A percentile compares a stretch with the other conserved stretches of the same genome.
These are phyloP conservation scores for Madurella fahalii DNA, from an alignment of 2,329 filamentous ascomycete genomes.

Conservation along the genomic window DNA sequence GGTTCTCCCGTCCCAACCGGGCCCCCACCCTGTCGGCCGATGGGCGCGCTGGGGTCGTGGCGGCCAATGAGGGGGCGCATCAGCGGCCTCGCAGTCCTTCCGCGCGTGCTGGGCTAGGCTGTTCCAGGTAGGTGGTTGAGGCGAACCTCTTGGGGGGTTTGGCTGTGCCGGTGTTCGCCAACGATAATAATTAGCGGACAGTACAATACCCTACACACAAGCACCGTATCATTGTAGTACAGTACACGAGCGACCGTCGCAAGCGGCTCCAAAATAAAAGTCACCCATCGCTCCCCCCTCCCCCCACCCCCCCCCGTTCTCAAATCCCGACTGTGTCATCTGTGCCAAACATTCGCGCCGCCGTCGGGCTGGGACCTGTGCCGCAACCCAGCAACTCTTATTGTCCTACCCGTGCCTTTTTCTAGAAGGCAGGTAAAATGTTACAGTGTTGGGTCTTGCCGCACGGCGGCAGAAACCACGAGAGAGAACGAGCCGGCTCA, in stretches of 20 bases:
- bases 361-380: slow-evolving; percentile 5
- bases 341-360: too few relatives aligned
- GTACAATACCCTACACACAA: too few relatives aligned
- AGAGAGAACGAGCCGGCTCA: neutral
- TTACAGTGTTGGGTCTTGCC: slow-evolving; percentile 2
- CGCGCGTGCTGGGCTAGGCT: slow-evolving; percentile 28
- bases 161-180: slow-evolving; percentile 10
- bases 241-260: too few relatives aligned
- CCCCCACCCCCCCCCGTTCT: neutral
- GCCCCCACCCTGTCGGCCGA: slow-evolving; percentile 9
- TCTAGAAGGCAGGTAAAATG: slow-evolving; percentile 16
- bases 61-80: slow-evolving; percentile 19
- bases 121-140: slow-evolving; percentile 32
- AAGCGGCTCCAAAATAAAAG: neutral
- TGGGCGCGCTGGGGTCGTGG: slow-evolving; percentile 12
- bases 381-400: neutral
- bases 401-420: slow-evolving; percentile 3
- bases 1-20: neutral
- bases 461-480: slow-evolving; percentile 9
- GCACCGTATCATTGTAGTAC: too few relatives aligned
- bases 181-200: too few relatives aligned
- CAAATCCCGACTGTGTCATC: neutral
- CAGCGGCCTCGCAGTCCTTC: slow-evolving; percentile 21
- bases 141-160: slow-evolving; percentile 12
- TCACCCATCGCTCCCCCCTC: neutral